Conservation (phyloP, 2,329 filamentous ascomycete genomes). For the Endothia cerciana region DNA sequence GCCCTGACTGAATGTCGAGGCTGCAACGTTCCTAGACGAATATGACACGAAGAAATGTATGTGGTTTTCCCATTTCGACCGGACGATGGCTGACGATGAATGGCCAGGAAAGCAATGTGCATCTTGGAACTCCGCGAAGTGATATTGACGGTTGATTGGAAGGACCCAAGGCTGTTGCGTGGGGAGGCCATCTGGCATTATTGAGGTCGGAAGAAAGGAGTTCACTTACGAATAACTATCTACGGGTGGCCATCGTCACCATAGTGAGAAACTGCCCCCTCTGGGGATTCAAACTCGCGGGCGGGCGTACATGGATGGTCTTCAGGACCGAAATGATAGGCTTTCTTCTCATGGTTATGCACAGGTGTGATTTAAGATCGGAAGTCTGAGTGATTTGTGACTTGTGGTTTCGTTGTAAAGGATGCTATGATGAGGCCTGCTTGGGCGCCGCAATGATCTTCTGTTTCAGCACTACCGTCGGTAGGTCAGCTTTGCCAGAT, state of each 20-base stretch:
- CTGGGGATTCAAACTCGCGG: neutral
- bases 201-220: neutral
- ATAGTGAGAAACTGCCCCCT: neutral
- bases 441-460: slow-evolving; percentile 40
- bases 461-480: slow-evolving; percentile 42
- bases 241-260: neutral
- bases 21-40: neutral
- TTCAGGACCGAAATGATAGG: neutral
- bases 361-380: neutral
- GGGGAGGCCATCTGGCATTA: neutral
- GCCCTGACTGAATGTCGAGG: neutral
- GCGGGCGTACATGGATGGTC: neutral
- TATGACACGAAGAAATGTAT: neutral
- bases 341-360: neutral
- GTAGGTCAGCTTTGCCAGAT: slow-evolving; percentile 10
- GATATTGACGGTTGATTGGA: too few species aligned
- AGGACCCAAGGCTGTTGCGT: too few species aligned
- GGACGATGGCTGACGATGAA: neutral
- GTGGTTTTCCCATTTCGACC: neutral
- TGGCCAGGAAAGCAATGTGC: neutral
- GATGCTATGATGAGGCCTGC: slow-evolving; percentile 16
- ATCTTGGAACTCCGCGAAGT: neutral
- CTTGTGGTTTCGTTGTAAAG: neutral
- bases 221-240: neutral
- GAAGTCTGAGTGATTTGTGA: neutral